Percentiles rank a stretch among this genome's conserved stretches.
These are phyloP conservation scores for Podila epigama DNA, from an alignment of 192 early-diverging fungal genomes.

Conservation along the genomic window DNA sequence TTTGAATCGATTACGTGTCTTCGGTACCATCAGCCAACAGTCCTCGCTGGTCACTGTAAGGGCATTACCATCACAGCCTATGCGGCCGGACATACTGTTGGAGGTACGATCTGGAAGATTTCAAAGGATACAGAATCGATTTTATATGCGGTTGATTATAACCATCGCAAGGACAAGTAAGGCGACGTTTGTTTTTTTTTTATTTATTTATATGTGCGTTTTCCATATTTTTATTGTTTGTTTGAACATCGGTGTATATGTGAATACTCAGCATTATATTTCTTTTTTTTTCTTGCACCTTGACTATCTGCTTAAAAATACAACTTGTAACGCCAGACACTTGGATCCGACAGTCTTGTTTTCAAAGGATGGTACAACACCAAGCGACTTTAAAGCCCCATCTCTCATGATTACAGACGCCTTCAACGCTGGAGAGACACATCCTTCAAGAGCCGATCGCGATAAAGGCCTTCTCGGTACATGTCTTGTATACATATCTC, in stretches of 20 bases:
- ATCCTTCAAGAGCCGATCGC: constrained; percentile 75
- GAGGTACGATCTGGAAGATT: constrained; percentile 97
- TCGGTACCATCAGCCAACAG: constrained; percentile 87
- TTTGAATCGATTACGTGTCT: constrained; percentile 85
- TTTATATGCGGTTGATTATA: constrained; percentile 96
- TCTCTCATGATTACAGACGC: constrained; percentile 95
- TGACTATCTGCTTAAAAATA: constrained; percentile 57
- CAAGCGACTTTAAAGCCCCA: constrained; percentile 75
- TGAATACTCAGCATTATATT: too few relatives aligned
- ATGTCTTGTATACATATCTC: not conserved
- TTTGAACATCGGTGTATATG: too few relatives aligned
- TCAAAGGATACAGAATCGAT: constrained; percentile 93
- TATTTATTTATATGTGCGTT: not conserved
- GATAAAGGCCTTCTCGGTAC: constrained; percentile 82
- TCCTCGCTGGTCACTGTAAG: constrained; percentile 76
- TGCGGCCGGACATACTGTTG: constrained; percentile 92
- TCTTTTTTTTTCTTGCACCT: constrained; percentile 69
- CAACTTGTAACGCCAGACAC: constrained; percentile 60
- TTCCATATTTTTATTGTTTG: constrained; percentile 13
- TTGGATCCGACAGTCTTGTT: constrained; percentile 75
- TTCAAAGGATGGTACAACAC: constrained; percentile 65
- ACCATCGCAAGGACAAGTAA: constrained; percentile 90
- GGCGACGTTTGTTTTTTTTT: constrained; percentile 5
- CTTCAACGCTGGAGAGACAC: constrained; percentile 73
- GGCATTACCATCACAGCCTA: constrained; percentile 92